A percentile compares a stretch with the other conserved stretches of the same genome.
Conservation (phyloP, 148 eudicot genomes). For the Amaranthus palmeri region DNA sequence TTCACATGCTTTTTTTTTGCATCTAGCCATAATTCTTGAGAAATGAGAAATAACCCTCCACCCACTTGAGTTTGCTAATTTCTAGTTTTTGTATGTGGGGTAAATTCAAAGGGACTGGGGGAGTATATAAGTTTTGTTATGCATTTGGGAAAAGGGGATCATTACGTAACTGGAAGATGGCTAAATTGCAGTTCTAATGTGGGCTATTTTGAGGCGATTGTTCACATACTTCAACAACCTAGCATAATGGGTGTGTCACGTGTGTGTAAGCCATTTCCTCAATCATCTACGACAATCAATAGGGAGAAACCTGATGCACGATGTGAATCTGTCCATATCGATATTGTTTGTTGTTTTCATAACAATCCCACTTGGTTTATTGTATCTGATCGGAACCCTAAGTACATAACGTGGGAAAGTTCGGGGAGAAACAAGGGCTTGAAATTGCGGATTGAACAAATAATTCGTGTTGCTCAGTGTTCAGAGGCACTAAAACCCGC, state of each 20-base stretch:
- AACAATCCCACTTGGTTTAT: conserved; percentile 83
- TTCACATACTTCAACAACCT: conserved; percentile 74
- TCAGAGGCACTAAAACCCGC: conserved; percentile 50
- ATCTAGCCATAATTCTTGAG: background rate
- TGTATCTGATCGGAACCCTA: conserved; percentile 87
- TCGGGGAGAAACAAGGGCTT: conserved; percentile 44
- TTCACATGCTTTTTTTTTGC: background rate
- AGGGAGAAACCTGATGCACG: conserved; percentile 10
- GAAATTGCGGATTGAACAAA: conserved; percentile 39
- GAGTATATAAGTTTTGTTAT: background rate
- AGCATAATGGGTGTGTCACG: conserved; percentile 74
- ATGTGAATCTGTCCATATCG: conserved; percentile 47
- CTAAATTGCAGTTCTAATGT: conserved; percentile 55
- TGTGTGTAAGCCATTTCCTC: conserved; percentile 66
- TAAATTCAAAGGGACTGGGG: background rate
- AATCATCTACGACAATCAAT: conserved; percentile 22
- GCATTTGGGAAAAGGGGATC: background rate
- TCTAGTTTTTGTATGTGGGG: too few relatives aligned
- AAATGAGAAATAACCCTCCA: background rate
- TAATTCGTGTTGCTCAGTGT: conserved; percentile 52
- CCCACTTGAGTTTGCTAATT: background rate
- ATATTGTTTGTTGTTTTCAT: conserved; percentile 64
- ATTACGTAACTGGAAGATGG: background rate
- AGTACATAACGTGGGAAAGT: conserved; percentile 60
- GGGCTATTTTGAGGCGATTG: conserved; percentile 79